A percentile compares a stretch with the other conserved stretches of the same genome.
These are phyloP conservation scores for Trichoderma hamatum DNA, from an alignment of 2,329 filamentous ascomycete species.

Conservation along the genomic window DNA sequence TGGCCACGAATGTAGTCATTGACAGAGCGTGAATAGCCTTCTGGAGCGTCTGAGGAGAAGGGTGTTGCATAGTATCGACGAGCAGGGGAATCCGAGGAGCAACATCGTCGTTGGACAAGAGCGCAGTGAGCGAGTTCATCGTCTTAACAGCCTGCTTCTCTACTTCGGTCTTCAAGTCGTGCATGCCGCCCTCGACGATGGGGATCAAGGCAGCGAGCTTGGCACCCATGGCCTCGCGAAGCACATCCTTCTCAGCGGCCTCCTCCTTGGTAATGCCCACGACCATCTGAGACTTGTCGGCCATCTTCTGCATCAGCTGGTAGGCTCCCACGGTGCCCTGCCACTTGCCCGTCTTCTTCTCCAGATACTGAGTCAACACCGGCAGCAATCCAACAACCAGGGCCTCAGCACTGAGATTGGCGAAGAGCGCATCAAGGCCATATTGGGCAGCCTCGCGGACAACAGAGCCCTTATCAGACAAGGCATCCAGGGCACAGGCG, in stretches of 20 bases:
- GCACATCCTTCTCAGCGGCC: slow-evolving; percentile 82
- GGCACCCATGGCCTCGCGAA: slow-evolving; percentile 88
- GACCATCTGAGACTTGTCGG: slow-evolving; percentile 87
- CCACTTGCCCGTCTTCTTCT: slow-evolving; percentile 90
- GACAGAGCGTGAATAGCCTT: slow-evolving; percentile 97
- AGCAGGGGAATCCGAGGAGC: slow-evolving; percentile 88
- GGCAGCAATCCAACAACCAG: slow-evolving; percentile 83
- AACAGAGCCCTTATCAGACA: slow-evolving; percentile 86
- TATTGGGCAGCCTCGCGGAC: slow-evolving; percentile 93
- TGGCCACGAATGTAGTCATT: slow-evolving; percentile 96
- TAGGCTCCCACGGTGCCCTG: slow-evolving; percentile 90
- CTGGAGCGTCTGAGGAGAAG: slow-evolving; percentile 82
- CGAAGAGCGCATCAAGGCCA: slow-evolving; percentile 86
- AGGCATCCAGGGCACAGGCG: slow-evolving; percentile 73
- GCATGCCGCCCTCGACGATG: slow-evolving; percentile 89
- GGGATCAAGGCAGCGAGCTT: slow-evolving; percentile 87
- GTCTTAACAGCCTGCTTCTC: slow-evolving; percentile 88
- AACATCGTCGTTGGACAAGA: slow-evolving; percentile 96
- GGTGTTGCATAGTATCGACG: slow-evolving; percentile 93
- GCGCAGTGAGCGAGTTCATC: slow-evolving; percentile 86
- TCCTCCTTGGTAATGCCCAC: slow-evolving; percentile 79
- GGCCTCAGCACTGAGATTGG: slow-evolving; percentile 76
- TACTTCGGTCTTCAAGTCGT: slow-evolving; percentile 89
- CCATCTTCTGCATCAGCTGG: slow-evolving; percentile 86
- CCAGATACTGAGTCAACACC: slow-evolving; percentile 72